phyloP scores from a whole-genome alignment of 1,284 basidiomycete genomes.

The Heterobasidion parviporum region DNA sequence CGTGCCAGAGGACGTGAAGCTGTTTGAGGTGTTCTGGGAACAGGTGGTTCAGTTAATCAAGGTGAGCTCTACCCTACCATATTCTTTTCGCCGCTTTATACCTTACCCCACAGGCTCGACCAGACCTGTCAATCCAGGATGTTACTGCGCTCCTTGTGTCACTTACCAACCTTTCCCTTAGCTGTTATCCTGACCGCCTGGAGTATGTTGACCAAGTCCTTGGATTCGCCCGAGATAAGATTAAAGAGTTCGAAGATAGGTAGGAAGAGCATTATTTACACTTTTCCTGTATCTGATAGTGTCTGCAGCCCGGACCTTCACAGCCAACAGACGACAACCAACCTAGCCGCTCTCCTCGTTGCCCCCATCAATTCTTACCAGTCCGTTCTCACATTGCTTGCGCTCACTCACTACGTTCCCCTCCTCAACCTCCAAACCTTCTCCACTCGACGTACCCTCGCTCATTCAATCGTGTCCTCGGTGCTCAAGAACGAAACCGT shows the following conservation, averaged over 20 bases:
- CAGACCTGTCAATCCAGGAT: constrained; percentile 92
- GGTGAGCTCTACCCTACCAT: constrained; percentile 32
- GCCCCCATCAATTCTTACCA: constrained; percentile 93
- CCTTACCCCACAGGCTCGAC: constrained; percentile 63
- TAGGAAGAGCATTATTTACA: constrained; percentile 21
- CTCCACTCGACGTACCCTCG: constrained; percentile 81
- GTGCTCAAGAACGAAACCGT: constrained; percentile 93
- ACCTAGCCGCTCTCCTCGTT: constrained; percentile 83
- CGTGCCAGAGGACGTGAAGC: constrained; percentile 83
- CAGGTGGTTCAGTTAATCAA: constrained; percentile 97
- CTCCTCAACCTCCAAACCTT: constrained; percentile 82
- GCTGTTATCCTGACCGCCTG: constrained; percentile 90
- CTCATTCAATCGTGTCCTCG: constrained; percentile 85
- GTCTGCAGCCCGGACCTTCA: constrained; percentile 73
- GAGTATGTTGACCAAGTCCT: constrained; percentile 95
- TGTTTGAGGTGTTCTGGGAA: constrained; percentile 97
- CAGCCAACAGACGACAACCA: constrained; percentile 75
- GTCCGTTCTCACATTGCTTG: constrained; percentile 88
- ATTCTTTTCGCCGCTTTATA: constrained; percentile 1
- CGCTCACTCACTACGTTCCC: constrained; percentile 81
- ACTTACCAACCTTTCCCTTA: constrained; percentile 85
- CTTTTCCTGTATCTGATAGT: constrained; percentile 8
- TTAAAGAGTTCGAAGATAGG: constrained; percentile 78
- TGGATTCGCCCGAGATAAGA: constrained; percentile 79
- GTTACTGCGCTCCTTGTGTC: constrained; percentile 92